Evolutionary conservation across 2,329 filamentous ascomycete species (phyloP), one percentile per base, ranked within the genome.

Genomic region (Periconia sp.): DNA sequence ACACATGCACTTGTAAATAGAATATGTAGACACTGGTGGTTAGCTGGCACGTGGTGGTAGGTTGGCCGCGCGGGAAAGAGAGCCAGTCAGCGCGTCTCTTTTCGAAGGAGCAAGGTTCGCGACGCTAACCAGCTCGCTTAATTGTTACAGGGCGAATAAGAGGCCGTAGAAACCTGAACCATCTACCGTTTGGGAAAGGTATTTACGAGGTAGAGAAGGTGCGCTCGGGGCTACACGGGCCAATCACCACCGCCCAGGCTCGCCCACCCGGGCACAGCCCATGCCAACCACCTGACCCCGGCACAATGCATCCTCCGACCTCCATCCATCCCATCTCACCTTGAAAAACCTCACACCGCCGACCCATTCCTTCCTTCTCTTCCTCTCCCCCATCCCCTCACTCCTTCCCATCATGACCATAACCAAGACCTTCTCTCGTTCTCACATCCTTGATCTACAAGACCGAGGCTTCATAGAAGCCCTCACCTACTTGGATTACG

Each of bases 401-500:
- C 43, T 31, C 14, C 42, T 30, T 45, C 42, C 42, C 14, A 20
- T n/a, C 15, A 50, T 55, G 53, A 46, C 53, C 30, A 55, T 55
- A 47, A 52, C 53, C 49, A 47, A 45, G 15, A 33, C 42, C n/a
- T 20, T 52, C 9, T 66, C 64, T 3, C 48, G 57, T 31, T 68
- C 74, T 2, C 74, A 73, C 52, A 53, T 55, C 2, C 54, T 71
- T 33, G 67, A 78, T 50, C 68, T 78, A 6, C 69, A 74, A 8
- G 68, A 75, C 18, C 74, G 79, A 14, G 82, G 82, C 45, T 76
- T 75, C 54, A 71, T 83, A 23, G 73, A 80, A 67, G 82, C 82
- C 19, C 62, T 77, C 2, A 81, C 78, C 0, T 70, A 82, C 49
- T 64, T 72, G 11, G 62, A 71, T 17, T 60, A 61, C 20, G 56